Evolutionary conservation across 1,284 basidiomycete genomes (phyloP).

Genomic region (Trichosporon sp.): DNA sequence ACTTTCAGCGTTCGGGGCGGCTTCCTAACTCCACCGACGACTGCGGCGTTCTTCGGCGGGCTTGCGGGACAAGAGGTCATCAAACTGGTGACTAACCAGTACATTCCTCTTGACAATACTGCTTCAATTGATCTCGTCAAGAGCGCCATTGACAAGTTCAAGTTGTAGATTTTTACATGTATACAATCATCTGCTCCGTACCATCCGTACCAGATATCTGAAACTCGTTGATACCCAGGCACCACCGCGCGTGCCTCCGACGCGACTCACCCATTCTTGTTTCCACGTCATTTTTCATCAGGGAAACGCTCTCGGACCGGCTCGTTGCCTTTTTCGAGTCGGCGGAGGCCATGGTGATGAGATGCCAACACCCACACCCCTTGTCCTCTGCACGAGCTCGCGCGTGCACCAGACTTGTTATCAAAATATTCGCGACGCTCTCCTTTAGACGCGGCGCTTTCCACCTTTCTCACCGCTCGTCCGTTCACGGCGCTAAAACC

Average conservation of each 20-base stretch:
- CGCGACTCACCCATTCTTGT: background rate
- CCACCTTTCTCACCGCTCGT: background rate
- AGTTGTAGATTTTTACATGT: slow-evolving; percentile 26
- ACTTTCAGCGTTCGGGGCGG: slow-evolving; percentile 69
- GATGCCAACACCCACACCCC: background rate
- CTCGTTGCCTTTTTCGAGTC: slow-evolving; percentile 3
- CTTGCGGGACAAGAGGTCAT: slow-evolving; percentile 95
- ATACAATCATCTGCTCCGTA: background rate
- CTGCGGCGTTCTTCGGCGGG: slow-evolving; percentile 87
- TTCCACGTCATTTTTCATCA: background rate
- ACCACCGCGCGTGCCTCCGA: too few relatives aligned
- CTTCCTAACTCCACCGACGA: slow-evolving; percentile 81
- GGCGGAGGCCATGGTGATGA: background rate
- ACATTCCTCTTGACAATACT: slow-evolving; percentile 81
- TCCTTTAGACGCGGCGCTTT: background rate
- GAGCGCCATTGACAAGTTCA: slow-evolving; percentile 41
- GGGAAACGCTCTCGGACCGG: background rate
- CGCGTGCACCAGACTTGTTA: slow-evolving; percentile 1
- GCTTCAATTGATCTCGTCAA: slow-evolving; percentile 78
- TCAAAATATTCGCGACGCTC: slow-evolving; percentile 1
- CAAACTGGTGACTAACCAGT: slow-evolving; percentile 95
- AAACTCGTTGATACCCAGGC: background rate
- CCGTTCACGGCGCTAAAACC: background rate
- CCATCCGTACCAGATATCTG: too few relatives aligned
- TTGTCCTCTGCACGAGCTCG: background rate